Conservation (phyloP, 805 yeast species). For the Candida xiaguanensis region DNA sequence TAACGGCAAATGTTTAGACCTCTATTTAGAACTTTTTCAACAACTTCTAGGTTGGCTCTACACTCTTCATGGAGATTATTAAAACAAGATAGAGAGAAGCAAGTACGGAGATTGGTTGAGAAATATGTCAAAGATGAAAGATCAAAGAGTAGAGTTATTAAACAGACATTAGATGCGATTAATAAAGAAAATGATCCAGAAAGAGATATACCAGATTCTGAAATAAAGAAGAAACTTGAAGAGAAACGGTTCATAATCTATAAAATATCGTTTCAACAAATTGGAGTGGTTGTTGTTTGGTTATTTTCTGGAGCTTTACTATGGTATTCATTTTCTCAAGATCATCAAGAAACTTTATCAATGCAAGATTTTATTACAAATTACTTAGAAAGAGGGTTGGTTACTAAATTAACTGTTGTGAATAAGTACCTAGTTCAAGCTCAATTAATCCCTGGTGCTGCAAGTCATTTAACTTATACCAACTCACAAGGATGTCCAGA, state of each 20-base stretch:
- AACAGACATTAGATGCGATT: neutral
- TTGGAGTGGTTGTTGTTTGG: constrained; percentile 7
- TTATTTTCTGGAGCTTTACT: constrained; percentile 7
- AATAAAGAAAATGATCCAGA: neutral
- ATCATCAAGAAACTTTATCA: constrained; percentile 33
- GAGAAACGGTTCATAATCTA: constrained; percentile 28
- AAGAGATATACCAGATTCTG: neutral
- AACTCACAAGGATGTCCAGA: constrained; percentile 36
- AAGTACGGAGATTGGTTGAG: neutral
- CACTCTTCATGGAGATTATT: neutral
- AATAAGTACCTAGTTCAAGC: constrained; percentile 73
- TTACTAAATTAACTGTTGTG: constrained; percentile 66
- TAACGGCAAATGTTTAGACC: constrained; percentile 1
- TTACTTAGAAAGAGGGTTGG: constrained; percentile 74
- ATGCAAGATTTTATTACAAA: constrained; percentile 85
- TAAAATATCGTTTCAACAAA: constrained; percentile 18
- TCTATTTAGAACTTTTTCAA: neutral
- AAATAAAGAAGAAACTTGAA: neutral
- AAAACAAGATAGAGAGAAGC: neutral
- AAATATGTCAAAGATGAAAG: neutral
- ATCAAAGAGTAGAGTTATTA: neutral
- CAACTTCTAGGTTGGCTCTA: neutral
- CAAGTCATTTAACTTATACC: constrained; percentile 40
- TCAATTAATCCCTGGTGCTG: constrained; percentile 47
- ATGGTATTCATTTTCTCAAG: constrained; percentile 4